Evolutionary conservation across 2,329 filamentous ascomycete genomes (phyloP), one percentile per base, ranked within the genome.

Genomic region (Allantophomopsis lycopodina): DNA sequence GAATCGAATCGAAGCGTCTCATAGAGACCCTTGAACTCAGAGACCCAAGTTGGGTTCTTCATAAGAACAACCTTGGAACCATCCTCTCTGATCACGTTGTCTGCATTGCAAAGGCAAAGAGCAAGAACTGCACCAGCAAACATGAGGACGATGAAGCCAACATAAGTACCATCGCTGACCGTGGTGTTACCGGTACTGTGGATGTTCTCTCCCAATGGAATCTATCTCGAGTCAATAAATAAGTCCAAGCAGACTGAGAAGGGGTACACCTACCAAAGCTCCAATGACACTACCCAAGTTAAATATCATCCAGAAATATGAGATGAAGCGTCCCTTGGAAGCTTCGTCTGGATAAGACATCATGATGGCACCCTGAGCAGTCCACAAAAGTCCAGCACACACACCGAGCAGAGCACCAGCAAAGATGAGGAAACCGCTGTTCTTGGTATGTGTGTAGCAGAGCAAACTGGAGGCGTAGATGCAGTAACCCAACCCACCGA

Each of bases 261-360:
- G 18, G 5, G 18, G 7, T 21, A 7, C 34, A 52, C 59, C 46
- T 49, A 65, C 61, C 48, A 77, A 59, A 52, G 79, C 77, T 46
- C 87, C 87, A 56, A 94, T 84, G 44, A 94, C 86, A 52, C 78
- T 85, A 49, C 87, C 87, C 40, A 87, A 59, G 60, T 94, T 94
- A 69, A 94, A 94, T 52, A 94, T 91, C 59, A 87, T 78, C 87
- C 87, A 94, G 63, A 94, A 94, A 64, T 77, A 79, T 42, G 83
- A 82, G 56, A 94, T 91, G 57, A 85, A 94, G 42, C 79, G 78
- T 34, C 87, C 87, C 68, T 94, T 94, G 46, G 76, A 73, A 30
- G 74, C 59, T 60, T 94, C 87, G 10, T 72, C 66, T 2, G 86
- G 85, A 59, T 94, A 94, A 38, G 82, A 76, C 77, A 93, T 88